Base-by-base conservation (phyloP, 768 basidiomycete genomes). In the Podaxis sp. region DNA sequence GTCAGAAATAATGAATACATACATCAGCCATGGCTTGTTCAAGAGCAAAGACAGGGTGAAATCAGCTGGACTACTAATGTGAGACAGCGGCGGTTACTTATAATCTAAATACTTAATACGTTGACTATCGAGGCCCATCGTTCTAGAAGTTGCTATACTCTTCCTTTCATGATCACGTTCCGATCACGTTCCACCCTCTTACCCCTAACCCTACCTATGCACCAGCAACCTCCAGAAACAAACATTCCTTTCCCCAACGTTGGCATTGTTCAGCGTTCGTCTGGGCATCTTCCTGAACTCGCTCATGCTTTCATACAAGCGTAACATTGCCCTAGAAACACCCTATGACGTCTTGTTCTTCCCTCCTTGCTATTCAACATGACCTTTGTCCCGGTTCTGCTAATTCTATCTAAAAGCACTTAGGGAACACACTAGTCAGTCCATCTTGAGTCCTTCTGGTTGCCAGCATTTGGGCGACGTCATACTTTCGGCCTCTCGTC, bases 11-110 rank as follows among this genome's bases (percentile, higher is more conserved):
- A 38, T 25, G 42, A 40, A 57, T 35, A 73, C 77, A 59, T 66
- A 79, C 78, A 68, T 76, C 72, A 56, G 77, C 74, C 79, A 80
- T 80, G 50, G 65, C 60, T 68, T 47, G 32, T 53, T 42, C 28
- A 28, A 32, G 47, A 55, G 62, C 18, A 40, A 65, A 51, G 23
- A 38, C 28, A 55, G 50, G 23, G 38, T 51, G 21, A 35, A n/a
- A 50, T 50, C 36, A 58, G 50, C 55, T 21, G 21, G 38, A 47
- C 18, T 42, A 7, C 44, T 54, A 56, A 18, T 55, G 58, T 47
- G 53, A 57, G 58, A 55, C 62, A 51, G 54, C 54, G 42, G 61
- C 46, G 5, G 51, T 40, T 21, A 62, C 62, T 65, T 64, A 62
- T 68, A 66, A 61, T 48, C 54, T 60, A 35, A 40, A 18, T 44